Percentiles rank a stretch among this genome's conserved stretches.
These are phyloP conservation scores for Pythium rhizo-oryzae DNA, from an alignment of 352 stramenopile species.

Conservation along the genomic window DNA sequence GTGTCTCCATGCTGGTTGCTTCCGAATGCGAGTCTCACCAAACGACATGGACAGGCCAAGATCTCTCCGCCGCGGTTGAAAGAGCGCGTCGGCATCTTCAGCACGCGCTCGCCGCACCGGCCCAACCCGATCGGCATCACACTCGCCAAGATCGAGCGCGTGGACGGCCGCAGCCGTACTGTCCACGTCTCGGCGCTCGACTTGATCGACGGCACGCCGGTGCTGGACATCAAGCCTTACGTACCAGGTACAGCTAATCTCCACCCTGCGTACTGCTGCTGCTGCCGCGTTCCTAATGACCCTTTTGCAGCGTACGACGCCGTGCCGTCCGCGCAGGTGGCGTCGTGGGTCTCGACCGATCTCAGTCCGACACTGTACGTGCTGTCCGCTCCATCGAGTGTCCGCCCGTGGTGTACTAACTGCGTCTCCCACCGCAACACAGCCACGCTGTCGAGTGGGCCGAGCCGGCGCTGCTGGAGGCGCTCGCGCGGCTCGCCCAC, in stretches of 20 bases:
- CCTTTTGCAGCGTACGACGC: constrained; percentile 24
- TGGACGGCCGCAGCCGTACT: constrained; percentile 55
- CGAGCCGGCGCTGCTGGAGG: constrained; percentile 25
- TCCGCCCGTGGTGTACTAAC: too few species aligned
- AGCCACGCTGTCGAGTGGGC: constrained; percentile 53
- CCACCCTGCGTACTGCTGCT: background rate
- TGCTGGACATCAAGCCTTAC: constrained; percentile 99
- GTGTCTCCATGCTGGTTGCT: background rate
- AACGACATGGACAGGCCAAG: constrained; percentile 44
- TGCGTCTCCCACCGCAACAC: background rate
- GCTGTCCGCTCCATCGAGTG: background rate
- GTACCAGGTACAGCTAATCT: constrained; percentile 63
- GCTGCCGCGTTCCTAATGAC: too few species aligned
- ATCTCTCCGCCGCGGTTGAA: constrained; percentile 73
- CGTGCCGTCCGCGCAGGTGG: constrained; percentile 9
- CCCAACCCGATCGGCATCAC: constrained; percentile 96
- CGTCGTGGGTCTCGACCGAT: constrained; percentile 28
- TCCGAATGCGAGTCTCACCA: background rate
- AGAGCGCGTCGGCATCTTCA: constrained; percentile 93
- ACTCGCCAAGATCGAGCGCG: constrained; percentile 85
- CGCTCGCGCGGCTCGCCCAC: constrained; percentile 37
- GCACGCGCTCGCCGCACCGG: constrained; percentile 96
- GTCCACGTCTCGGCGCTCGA: constrained; percentile 90
- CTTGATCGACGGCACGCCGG: constrained; percentile 95
- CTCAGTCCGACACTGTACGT: constrained; percentile 30